Conservation (phyloP, 139 green algal species). For the Chlorella sp. region DNA sequence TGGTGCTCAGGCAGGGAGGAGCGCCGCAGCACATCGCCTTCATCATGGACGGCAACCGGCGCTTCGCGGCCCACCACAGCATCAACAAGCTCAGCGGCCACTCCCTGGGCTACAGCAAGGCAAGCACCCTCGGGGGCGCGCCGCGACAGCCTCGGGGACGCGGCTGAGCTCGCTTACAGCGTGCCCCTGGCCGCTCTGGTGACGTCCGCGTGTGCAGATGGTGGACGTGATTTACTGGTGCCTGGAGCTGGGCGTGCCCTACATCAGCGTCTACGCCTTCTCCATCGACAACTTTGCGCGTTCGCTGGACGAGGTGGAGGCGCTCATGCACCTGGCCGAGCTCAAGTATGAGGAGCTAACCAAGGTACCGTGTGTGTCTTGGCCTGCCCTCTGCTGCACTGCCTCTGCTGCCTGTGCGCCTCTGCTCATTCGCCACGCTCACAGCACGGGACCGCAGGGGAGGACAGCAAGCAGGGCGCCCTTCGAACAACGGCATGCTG, state of each 20-base stretch:
- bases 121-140: neutral
- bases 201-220: too few species aligned
- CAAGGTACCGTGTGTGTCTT: constrained; percentile 31
- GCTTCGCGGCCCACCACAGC: constrained; percentile 56
- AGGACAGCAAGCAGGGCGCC: neutral
- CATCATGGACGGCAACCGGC: constrained; percentile 96
- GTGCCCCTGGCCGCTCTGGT: too few species aligned
- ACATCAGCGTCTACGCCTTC: constrained; percentile 92
- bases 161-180: neutral
- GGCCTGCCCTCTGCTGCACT: too few species aligned
- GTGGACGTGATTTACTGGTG: constrained; percentile 82
- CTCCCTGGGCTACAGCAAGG: constrained; percentile 43
- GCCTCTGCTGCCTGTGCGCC: too few species aligned
- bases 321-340: constrained; percentile 75
- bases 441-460: too few species aligned
- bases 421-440: too few species aligned
- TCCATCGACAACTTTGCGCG: constrained; percentile 93
- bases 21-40: constrained; percentile 78
- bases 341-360: constrained; percentile 67
- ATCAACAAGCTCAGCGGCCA: constrained; percentile 47
- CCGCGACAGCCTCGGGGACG: neutral
- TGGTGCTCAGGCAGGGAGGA: neutral
- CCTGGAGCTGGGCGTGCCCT: constrained; percentile 73
- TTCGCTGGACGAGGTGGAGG: constrained; percentile 61
- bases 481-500: too few species aligned